Base-by-base conservation (phyloP, 495 filamentous ascomycete species). In the Rhizodiscina lignyota region DNA sequence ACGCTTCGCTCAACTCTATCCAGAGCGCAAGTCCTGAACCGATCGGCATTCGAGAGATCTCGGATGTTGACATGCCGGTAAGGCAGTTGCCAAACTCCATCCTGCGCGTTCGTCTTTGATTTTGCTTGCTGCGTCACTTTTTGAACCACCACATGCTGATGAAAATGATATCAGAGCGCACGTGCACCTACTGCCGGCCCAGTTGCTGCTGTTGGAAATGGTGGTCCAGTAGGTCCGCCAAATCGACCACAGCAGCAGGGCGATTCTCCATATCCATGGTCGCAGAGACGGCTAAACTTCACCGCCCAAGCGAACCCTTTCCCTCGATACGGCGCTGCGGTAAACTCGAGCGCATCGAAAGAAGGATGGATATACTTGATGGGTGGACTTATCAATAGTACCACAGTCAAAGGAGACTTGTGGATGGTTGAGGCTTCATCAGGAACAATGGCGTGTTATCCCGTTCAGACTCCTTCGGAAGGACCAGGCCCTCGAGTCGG, bases 281-380 rank as follows among this genome's bases (percentile, higher is more conserved):
- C 87, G 24, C 80, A 93, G 52, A 76, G 79, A 19, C 72, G 81
- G 21, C 53, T 99, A 18, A 89, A 81, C 34, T 89, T 94, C 49
- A 79, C 81, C 5, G 72, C 81, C 8, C 68, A 77, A 42, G 69
- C 79, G 8, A 86, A 80, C 42, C 89, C 91, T 2, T 96, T 99
- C 51, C 91, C 91, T 6, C 75, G 91, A 51, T 96, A 96, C 68
- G 91, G 91, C 50, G 85, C 91, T 29, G 91, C 91, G 5, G 85
- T 93, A 56, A 99, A 96, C 54, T 68, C 85, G 0, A 66, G 79
- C 11, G 75, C 86, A 13, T 92, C 86, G 5, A 96, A 94, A 54
- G 91, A 99, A 58, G 91, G 91, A 31, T 81, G 91, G 49, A 80
- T 99, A 32, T 99, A 96, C 48, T 67, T 99, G 47, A 96, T 99